phyloP scores from a whole-genome alignment of 345 rosid species.

The Turnera subulata region DNA sequence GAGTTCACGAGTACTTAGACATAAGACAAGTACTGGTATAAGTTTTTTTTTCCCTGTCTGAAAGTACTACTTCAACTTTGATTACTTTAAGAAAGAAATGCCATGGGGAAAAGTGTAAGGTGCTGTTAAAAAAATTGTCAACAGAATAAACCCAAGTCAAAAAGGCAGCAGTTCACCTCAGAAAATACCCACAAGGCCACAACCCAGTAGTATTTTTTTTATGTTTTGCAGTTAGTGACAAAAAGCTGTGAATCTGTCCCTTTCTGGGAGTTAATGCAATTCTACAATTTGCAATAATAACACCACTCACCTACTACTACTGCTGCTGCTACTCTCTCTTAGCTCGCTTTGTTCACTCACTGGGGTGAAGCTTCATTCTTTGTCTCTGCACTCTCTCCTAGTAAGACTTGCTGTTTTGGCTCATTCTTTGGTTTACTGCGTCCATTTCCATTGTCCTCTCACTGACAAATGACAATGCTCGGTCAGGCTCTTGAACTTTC shows the following conservation, averaged over 20 bases:
- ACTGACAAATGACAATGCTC: neutral
- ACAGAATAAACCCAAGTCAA: too few relatives aligned
- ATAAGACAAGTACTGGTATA: too few relatives aligned
- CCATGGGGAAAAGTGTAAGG: too few relatives aligned
- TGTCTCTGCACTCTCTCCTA: neutral
- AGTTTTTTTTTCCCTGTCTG: too few relatives aligned
- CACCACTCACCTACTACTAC: slow-evolving; percentile 4
- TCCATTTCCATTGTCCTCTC: neutral
- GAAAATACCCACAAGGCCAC: too few relatives aligned
- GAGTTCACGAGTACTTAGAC: too few relatives aligned
- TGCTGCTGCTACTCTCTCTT: neutral
- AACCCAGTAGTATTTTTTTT: too few relatives aligned
- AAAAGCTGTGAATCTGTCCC: slow-evolving; percentile 2
- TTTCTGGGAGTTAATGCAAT: slow-evolving; percentile 11
- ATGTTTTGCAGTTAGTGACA: neutral
- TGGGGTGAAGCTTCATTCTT: neutral
- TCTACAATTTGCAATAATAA: slow-evolving; percentile 1
- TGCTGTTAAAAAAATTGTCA: too few relatives aligned
- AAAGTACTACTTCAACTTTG: too few relatives aligned
- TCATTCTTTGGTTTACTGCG: neutral
- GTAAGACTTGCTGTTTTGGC: neutral
- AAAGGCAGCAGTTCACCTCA: too few relatives aligned
- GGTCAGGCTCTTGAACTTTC: slow-evolving; percentile 6
- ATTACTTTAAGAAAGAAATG: too few relatives aligned
- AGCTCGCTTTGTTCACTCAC: neutral